A percentile compares a stretch with the other conserved stretches of the same genome.
phyloP scores from a whole-genome alignment of 2,329 filamentous ascomycete genomes.

The Zarea fungicola region DNA sequence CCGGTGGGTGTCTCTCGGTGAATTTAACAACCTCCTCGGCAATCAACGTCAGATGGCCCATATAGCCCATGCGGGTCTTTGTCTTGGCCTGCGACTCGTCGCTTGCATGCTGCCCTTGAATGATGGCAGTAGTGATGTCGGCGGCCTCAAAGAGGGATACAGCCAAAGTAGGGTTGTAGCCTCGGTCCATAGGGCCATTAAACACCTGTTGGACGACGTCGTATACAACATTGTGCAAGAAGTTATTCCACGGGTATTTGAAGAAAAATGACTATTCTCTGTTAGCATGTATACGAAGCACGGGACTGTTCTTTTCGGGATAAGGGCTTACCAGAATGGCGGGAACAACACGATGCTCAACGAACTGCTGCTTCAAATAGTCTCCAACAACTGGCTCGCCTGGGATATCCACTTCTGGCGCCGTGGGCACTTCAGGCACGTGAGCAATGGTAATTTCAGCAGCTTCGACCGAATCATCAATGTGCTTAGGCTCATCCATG shows the following conservation, averaged over 20 bases:
- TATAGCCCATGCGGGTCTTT: conserved; percentile 92
- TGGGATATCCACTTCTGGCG: conserved; percentile 13
- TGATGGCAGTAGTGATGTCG: conserved; percentile 84
- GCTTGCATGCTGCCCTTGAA: conserved; percentile 81
- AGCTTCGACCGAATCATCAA: conserved; percentile 11
- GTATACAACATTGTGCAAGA: conserved; percentile 97
- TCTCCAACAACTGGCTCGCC: conserved; percentile 80
- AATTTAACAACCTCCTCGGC: conserved; percentile 99
- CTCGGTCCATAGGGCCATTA: conserved; percentile 95
- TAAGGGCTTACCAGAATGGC: conserved; percentile 73
- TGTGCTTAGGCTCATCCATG: not conserved
- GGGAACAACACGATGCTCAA: conserved; percentile 88
- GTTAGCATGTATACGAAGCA: conserved; percentile 16
- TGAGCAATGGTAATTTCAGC: conserved; percentile 9
- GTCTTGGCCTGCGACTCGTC: conserved; percentile 78
- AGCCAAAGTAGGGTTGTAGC: conserved; percentile 84
- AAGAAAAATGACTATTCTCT: conserved; percentile 86
- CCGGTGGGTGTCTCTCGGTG: conserved; percentile 85
- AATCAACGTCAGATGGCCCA: conserved; percentile 95
- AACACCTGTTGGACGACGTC: conserved; percentile 99
- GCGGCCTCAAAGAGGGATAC: conserved; percentile 91
- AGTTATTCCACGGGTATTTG: conserved; percentile 98
- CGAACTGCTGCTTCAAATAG: conserved; percentile 92
- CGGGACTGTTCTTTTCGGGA: not conserved
- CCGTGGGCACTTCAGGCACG: conserved; percentile 11